These are phyloP conservation scores for Colletotrichum sidae DNA, from an alignment of 2,329 filamentous ascomycete genomes.

Conservation along the genomic window DNA sequence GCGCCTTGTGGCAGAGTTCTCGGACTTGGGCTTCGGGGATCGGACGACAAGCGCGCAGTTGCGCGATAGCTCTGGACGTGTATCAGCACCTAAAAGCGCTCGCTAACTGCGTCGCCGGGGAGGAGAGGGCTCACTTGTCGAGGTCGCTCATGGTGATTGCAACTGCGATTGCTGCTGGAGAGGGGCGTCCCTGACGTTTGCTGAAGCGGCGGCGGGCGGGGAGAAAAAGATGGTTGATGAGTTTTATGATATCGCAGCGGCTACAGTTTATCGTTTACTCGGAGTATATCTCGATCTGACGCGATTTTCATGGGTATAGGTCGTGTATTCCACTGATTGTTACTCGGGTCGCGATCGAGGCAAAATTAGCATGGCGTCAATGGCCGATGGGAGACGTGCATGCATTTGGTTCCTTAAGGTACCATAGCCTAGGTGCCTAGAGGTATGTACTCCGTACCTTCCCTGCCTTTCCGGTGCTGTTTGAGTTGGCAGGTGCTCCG, in stretches of 20 bases:
- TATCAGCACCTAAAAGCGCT: constrained; percentile 39
- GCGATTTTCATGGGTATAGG: not conserved
- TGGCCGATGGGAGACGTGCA: constrained; percentile 24
- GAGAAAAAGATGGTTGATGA: constrained; percentile 1
- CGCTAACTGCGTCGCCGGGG: not conserved
- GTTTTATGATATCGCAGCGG: not conserved
- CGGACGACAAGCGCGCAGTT: constrained; percentile 93
- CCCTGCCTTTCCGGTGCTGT: not conserved
- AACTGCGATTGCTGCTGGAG: not conserved
- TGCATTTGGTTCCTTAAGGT: not conserved
- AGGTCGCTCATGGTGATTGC: constrained; percentile 82
- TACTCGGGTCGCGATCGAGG: constrained; percentile 27
- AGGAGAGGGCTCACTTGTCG: constrained; percentile 74
- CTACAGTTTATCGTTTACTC: too few species aligned
- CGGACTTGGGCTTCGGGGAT: constrained; percentile 96
- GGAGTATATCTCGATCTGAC: not conserved
- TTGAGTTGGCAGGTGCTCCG: constrained; percentile 8
- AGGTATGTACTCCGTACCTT: too few species aligned
- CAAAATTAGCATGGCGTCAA: constrained; percentile 34
- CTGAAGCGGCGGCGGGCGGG: constrained; percentile 23
- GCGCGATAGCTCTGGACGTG: constrained; percentile 84
- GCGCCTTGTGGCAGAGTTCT: constrained; percentile 96
- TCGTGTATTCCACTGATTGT: constrained; percentile 7
- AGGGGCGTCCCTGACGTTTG: constrained; percentile 24
- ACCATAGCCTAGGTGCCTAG: too few species aligned